Conservation (phyloP, 177 flowering plant species). For the Tripterygium wilfordii region DNA sequence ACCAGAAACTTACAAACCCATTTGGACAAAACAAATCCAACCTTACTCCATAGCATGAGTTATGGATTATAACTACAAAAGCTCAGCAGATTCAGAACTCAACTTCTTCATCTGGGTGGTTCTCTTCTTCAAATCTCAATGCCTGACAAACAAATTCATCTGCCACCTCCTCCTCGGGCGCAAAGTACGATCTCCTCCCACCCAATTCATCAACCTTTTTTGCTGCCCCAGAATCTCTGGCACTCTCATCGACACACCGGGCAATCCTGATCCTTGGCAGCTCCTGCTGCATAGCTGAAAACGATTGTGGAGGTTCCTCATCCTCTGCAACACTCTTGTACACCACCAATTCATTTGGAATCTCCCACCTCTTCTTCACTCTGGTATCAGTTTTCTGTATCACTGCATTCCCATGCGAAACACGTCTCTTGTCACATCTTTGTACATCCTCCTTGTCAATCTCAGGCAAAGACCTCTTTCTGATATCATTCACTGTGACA, state of each 20-base stretch:
- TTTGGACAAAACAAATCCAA: too few species aligned
- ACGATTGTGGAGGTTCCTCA: constrained; percentile 14
- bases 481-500: constrained; percentile 17
- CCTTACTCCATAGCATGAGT: constrained; percentile 15
- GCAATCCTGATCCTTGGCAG: constrained; percentile 59
- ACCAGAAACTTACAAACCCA: too few species aligned
- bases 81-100: too few species aligned
- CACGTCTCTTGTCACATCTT: constrained; percentile 35
- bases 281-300: constrained; percentile 20
- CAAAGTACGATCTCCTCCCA: constrained; percentile 51
- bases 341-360: constrained; percentile 37
- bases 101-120: constrained; percentile 41
- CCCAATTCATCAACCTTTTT: constrained; percentile 69
- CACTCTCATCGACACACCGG: constrained; percentile 38
- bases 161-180: constrained; percentile 15
- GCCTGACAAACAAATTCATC: constrained; percentile 46
- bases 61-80: constrained; percentile 11
- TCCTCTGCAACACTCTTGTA: constrained; percentile 11
- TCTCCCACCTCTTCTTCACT: constrained; percentile 59
- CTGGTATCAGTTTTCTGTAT: constrained; percentile 22
- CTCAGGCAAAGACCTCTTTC: constrained; percentile 52
- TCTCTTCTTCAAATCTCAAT: constrained; percentile 54
- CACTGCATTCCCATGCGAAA: constrained; percentile 12
- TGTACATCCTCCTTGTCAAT: constrained; percentile 36
- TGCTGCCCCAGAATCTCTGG: constrained; percentile 80